Evolutionary conservation across 805 yeast genomes (phyloP).

Genomic region (Saturnispora serradocipensis): DNA sequence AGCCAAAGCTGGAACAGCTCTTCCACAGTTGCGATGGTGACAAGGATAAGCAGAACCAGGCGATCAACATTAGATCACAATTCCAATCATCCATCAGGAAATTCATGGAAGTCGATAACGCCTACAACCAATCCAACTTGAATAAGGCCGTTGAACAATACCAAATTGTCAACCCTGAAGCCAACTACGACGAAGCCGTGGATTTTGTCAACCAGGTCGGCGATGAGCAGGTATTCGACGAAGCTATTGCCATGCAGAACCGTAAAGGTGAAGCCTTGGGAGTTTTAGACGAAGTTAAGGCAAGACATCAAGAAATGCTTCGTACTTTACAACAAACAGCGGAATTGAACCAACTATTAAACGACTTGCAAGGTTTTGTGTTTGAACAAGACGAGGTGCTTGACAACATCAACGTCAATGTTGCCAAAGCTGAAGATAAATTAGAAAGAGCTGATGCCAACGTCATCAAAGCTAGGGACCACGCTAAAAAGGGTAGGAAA

Average conservation of each 20-base stretch:
- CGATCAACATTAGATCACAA: slow-evolving; percentile 76
- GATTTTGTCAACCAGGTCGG: slow-evolving; percentile 79
- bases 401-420: slow-evolving; percentile 73
- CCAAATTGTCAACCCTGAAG: slow-evolving; percentile 79
- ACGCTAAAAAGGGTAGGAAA: slow-evolving; percentile 83
- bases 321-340: slow-evolving; percentile 93
- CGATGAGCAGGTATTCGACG: slow-evolving; percentile 88
- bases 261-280: slow-evolving; percentile 93
- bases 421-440: slow-evolving; percentile 76
- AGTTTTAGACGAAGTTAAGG: slow-evolving; percentile 90
- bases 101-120: slow-evolving; percentile 78
- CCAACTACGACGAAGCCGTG: slow-evolving; percentile 73
- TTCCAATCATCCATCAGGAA: slow-evolving; percentile 82
- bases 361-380: slow-evolving; percentile 93
- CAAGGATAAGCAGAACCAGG: slow-evolving; percentile 78
- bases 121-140: slow-evolving; percentile 74
- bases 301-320: slow-evolving; percentile 89
- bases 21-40: slow-evolving; percentile 66
- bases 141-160: slow-evolving; percentile 89
- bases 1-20: slow-evolving; percentile 64
- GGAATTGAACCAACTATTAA: slow-evolving; percentile 88
- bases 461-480: slow-evolving; percentile 79
- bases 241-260: slow-evolving; percentile 78
- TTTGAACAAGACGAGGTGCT: slow-evolving; percentile 90
- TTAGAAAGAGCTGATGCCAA: slow-evolving; percentile 93